A percentile compares a stretch with the other conserved stretches of the same genome.
Conservation (phyloP, 129 eudicot species). For the Saposhnikovia divaricata region DNA sequence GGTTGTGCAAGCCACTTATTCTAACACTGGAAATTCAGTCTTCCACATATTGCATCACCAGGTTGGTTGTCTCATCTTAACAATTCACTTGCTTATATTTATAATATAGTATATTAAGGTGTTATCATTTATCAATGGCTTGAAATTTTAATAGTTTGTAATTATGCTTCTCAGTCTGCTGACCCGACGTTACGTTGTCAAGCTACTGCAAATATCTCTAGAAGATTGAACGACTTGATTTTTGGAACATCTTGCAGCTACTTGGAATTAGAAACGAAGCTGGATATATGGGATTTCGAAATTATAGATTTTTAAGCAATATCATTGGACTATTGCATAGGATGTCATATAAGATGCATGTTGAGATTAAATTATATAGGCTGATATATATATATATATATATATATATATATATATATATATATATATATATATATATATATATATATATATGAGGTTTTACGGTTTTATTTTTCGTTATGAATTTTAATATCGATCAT, state of each 20-base stretch:
- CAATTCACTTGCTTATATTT: not conserved
- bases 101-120: too few species aligned
- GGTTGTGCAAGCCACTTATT: constrained; percentile 37
- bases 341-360: too few species aligned
- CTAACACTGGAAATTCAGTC: constrained; percentile 26
- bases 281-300: constrained; percentile 36
- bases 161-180: not conserved
- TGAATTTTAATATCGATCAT: too few species aligned
- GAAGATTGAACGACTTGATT: constrained; percentile 24
- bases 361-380: too few species aligned
- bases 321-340: too few species aligned
- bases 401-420: too few species aligned
- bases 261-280: constrained; percentile 7
- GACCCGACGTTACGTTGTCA: not conserved
- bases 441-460: too few species aligned
- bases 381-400: too few species aligned
- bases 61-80: constrained; percentile 13
- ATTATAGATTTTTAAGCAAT: not conserved
- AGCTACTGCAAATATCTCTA: constrained; percentile 15
- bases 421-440: too few species aligned
- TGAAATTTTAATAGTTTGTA: too few species aligned
- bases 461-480: too few species aligned
- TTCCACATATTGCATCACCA: constrained; percentile 37
- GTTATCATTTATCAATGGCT: too few species aligned
- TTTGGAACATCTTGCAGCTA: constrained; percentile 19